Evolutionary conservation across 1,139 yeast species (phyloP).

Genomic region (Tardiomyces blankii): DNA sequence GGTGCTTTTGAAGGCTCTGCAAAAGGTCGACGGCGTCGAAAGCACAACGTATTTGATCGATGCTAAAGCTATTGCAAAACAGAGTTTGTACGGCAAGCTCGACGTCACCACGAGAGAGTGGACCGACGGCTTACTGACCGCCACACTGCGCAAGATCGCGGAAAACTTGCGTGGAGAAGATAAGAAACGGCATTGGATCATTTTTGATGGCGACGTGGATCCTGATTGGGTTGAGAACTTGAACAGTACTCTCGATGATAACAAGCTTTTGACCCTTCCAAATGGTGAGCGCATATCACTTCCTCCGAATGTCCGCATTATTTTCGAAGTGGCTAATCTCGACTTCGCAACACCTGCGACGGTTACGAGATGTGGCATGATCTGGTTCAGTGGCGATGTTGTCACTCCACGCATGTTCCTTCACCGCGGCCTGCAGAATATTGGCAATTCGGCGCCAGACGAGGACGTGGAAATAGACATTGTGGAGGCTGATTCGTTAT

Average conservation of each 20-base stretch:
- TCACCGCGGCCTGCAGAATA: constrained; percentile 10
- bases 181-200: constrained; percentile 55
- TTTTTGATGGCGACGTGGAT: constrained; percentile 90
- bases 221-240: constrained; percentile 91
- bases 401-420: constrained; percentile 23
- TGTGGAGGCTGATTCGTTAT: constrained; percentile 3
- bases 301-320: constrained; percentile 50
- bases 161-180: constrained; percentile 52
- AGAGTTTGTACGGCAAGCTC: constrained; percentile 54
- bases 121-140: constrained; percentile 81
- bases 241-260: constrained; percentile 87
- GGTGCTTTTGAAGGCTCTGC: constrained; percentile 38
- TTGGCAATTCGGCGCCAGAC: constrained; percentile 14
- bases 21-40: constrained; percentile 28
- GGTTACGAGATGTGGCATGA: constrained; percentile 84
- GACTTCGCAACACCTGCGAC: constrained; percentile 80
- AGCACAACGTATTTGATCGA: constrained; percentile 44
- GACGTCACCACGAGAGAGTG: constrained; percentile 80
- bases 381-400: constrained; percentile 47
- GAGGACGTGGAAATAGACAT: constrained; percentile 20
- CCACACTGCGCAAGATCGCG: constrained; percentile 48
- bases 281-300: constrained; percentile 76
- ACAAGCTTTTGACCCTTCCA: constrained; percentile 68
- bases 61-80: constrained; percentile 64
- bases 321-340: constrained; percentile 70